phyloP scores from a whole-genome alignment of 2,329 filamentous ascomycete species.

The Fusarium aywerte region DNA sequence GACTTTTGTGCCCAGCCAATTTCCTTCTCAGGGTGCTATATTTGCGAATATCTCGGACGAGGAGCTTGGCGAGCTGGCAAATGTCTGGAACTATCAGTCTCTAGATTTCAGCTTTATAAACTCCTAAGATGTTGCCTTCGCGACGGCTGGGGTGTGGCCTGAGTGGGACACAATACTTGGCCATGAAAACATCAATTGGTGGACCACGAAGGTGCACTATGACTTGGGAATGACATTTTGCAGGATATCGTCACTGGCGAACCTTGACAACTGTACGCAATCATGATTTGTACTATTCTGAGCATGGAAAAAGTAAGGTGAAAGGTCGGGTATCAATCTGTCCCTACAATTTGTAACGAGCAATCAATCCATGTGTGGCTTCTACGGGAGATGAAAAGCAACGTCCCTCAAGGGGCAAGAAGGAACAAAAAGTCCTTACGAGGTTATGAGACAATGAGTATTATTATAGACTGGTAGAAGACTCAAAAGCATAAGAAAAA shows the following conservation, averaged over 20 bases:
- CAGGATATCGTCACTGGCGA: too few species aligned
- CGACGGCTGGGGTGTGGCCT: background rate
- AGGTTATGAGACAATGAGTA: background rate
- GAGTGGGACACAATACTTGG: background rate
- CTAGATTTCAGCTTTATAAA: constrained; percentile 49
- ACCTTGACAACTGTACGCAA: background rate
- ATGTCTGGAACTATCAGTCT: constrained; percentile 51
- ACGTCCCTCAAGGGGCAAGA: background rate
- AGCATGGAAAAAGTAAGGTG: background rate
- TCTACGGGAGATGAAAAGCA: background rate
- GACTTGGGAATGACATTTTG: background rate
- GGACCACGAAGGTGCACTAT: background rate
- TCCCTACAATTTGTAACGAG: background rate
- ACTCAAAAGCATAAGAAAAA: background rate
- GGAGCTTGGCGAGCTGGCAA: constrained; percentile 50
- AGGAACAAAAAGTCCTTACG: background rate
- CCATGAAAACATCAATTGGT: background rate
- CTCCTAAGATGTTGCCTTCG: background rate
- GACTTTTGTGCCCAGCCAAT: constrained; percentile 4
- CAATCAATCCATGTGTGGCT: background rate
- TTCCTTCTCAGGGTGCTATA: constrained; percentile 25
- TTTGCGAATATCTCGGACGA: constrained; percentile 49
- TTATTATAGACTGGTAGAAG: background rate
- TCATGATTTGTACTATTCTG: background rate
- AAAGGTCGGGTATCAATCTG: background rate